Evolutionary conservation across 2,329 filamentous ascomycete genomes (phyloP).

Genomic region (Triangularia setosa): DNA sequence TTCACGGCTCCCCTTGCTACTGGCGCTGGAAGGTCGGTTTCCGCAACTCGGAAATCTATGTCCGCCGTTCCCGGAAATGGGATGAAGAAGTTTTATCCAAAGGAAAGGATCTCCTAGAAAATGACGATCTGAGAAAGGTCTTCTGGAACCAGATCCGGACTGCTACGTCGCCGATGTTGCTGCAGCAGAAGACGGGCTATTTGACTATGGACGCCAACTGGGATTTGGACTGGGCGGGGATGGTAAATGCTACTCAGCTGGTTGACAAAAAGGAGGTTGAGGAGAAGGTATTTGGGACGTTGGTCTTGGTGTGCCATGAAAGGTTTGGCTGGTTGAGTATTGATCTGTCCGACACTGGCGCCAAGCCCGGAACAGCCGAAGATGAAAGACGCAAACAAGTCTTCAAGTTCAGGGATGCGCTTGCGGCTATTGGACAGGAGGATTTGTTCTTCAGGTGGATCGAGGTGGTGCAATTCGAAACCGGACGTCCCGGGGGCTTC

Average conservation of each 20-base stretch:
- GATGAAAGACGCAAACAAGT: slow-evolving; percentile 70
- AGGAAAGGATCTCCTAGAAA: slow-evolving; percentile 46
- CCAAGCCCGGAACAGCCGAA: slow-evolving; percentile 39
- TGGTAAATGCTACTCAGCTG: slow-evolving; percentile 69
- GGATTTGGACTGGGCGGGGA: slow-evolving; percentile 81
- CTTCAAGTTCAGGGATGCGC: slow-evolving; percentile 71
- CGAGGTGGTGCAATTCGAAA: slow-evolving; percentile 86
- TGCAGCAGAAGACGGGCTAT: slow-evolving; percentile 80
- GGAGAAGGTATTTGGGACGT: slow-evolving; percentile 65
- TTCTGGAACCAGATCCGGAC: slow-evolving; percentile 59
- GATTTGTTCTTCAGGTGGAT: slow-evolving; percentile 89
- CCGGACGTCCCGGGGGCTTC: slow-evolving; percentile 73
- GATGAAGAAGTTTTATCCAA: slow-evolving; percentile 52
- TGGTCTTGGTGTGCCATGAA: slow-evolving; percentile 65
- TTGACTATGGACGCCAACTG: slow-evolving; percentile 79
- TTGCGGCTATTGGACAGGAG: slow-evolving; percentile 76
- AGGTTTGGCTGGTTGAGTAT: slow-evolving; percentile 70
- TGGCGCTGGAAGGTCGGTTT: slow-evolving; percentile 79
- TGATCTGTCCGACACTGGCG: slow-evolving; percentile 44
- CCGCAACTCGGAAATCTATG: slow-evolving; percentile 72
- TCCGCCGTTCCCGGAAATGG: slow-evolving; percentile 74
- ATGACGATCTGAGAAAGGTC: slow-evolving; percentile 46
- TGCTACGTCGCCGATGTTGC: slow-evolving; percentile 63
- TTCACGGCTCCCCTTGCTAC: slow-evolving; percentile 54
- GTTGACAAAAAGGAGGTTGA: slow-evolving; percentile 59